Evolutionary conservation across 768 basidiomycete species (phyloP), one percentile per base, ranked within the genome.

Genomic region (Lactarius sanguifluus): DNA sequence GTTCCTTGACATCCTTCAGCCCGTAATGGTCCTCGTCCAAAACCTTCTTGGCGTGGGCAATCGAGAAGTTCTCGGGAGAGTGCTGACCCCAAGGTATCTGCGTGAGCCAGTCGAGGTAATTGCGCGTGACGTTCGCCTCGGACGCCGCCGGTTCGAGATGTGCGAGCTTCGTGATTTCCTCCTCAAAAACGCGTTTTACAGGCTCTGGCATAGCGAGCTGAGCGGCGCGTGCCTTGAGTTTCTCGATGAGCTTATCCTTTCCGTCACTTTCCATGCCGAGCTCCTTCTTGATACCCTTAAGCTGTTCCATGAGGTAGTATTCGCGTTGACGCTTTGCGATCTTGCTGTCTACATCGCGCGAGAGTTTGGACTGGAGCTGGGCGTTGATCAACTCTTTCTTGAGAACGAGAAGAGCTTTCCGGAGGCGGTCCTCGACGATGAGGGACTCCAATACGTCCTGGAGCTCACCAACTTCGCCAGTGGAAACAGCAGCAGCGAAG

Each of bases 381-480:
- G 95, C 94, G 71, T 98, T 98, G 76, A 98, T 97, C 38, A 98
- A 83, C 75, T 98, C 97, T 77, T 98, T 98, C 83, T 98, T 98
- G 69, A 99, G 82, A 1, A 98, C 94, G 34, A 95, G 78, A 10
- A 98, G 80, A 0, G 95, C 91, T 77, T 95, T 95, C 69, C 91
- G 89, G 13, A 98, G 81, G 20, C 97, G 83, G 69, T 96, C 95
- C 61, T 94, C 92, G 23, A 98, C 89, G 2, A 84, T 83, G 28
- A 93, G 81, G 68, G 87, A 87, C 77, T 98, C 96, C 41, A 98
- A 81, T 1, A 98, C 95, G 69, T 92, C 93, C 76, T 98, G 97
- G 25, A 98, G 81, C 73, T 98, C 97, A 62, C 84, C 78, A 10
- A 95, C 91, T 62, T 96, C 93, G n/a, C 95, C 96, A 0, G 90